Evolutionary conservation across 2,329 filamentous ascomycete genomes (phyloP).

Genomic region (Penicillium oxalicum): DNA sequence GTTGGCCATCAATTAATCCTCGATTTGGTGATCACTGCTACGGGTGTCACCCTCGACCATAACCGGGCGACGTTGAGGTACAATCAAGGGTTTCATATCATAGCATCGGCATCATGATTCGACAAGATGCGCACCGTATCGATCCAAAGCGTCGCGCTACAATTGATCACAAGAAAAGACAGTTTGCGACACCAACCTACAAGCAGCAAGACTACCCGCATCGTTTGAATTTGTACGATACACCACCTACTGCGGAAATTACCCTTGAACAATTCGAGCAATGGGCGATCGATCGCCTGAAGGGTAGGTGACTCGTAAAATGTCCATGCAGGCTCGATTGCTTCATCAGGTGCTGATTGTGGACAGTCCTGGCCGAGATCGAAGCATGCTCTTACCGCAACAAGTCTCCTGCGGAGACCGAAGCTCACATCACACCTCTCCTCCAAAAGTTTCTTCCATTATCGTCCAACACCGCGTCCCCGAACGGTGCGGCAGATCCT

Average conservation of each 20-base stretch:
- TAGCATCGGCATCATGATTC: constrained; percentile 32
- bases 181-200: constrained; percentile 73
- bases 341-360: constrained; percentile 2
- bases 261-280: constrained; percentile 96
- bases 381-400: constrained; percentile 96
- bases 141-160: constrained; percentile 68
- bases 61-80: too few relatives aligned
- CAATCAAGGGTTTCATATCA: too few relatives aligned
- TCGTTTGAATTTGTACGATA: constrained; percentile 85
- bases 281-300: constrained; percentile 91
- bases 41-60: neutral
- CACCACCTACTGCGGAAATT: constrained; percentile 86
- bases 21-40: constrained; percentile 13
- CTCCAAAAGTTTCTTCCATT: constrained; percentile 83
- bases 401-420: constrained; percentile 74
- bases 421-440: constrained; percentile 74
- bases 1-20: constrained; percentile 4
- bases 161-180: constrained; percentile 75
- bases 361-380: constrained; percentile 45
- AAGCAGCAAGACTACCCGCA: constrained; percentile 74
- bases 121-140: constrained; percentile 39
- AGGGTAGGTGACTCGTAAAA: constrained; percentile 50
- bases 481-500: constrained; percentile 44
- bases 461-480: constrained; percentile 63
- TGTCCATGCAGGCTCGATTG: neutral